Base-by-base conservation (phyloP, 176 grass and related monocot species). In the Triticum urartu region DNA sequence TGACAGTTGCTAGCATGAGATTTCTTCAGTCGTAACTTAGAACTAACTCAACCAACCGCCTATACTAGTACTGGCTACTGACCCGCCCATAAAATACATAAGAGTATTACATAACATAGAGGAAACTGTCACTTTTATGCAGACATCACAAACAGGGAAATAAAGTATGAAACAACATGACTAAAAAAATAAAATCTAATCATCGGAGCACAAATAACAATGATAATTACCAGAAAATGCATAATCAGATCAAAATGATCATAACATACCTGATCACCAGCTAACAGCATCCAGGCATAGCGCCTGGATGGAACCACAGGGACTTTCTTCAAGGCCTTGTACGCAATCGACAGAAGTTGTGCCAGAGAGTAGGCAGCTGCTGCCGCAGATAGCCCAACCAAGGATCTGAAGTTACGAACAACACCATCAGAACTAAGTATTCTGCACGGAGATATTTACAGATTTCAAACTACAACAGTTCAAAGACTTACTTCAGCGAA, bases 271-370 rank as follows among this genome's bases (percentile, higher is more conserved):
- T 97, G 92, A 88, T 94, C 95, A 85, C 81, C 79, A 28, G 89
- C 86, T n/a, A 97, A 97, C 50, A 94, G 59, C n/a, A 97, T 74
- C 95, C 92, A 97, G n/a, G 87, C 82, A 47, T 91, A 87, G 80
- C 75, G 79, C 22, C 45, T 80, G 47, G 88, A 89, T 6, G 85
- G 75, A 64, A 90, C 84, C n/a, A 81, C 60, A 11, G 85, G 79
- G 24, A n/a, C 26, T 69, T 84, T 92, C 86, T 90, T 94, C 86
- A 89, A 24, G 35, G 40, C 64, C 65, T 79, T 97, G 80, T 79
- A 84, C 86, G 81, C 82, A 85, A 82, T 87, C 56, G 88, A 30
- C 32, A 94, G 22, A 60, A 97, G 90, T 52, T 97, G 95, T 59
- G 89, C 72, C n/a, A 94, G 76, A 38, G 89, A 94, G 81, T 93